A percentile compares a stretch with the other conserved stretches of the same genome.
Evolutionary conservation across 2,329 filamentous ascomycete genomes (phyloP).

Genomic region (Verticillium nonalfalfae): DNA sequence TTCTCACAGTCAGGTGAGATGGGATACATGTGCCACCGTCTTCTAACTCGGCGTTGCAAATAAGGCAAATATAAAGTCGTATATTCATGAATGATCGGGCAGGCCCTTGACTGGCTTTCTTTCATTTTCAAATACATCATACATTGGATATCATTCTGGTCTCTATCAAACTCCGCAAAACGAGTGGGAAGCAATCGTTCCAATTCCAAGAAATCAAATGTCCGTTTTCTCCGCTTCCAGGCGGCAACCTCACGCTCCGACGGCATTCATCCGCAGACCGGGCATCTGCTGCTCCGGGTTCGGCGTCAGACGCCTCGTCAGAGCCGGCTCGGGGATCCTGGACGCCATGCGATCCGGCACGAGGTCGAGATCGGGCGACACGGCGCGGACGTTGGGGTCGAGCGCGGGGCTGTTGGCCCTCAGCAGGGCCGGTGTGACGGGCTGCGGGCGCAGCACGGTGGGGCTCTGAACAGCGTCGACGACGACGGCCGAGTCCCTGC

Average conservation of each 20-base stretch:
- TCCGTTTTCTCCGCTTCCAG: neutral
- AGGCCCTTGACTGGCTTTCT: neutral
- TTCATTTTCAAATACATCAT: neutral
- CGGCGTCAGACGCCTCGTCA: constrained; percentile 37
- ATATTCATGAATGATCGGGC: neutral
- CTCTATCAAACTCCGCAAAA: neutral
- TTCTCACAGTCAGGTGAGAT: no score
- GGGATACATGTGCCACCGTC: no score
- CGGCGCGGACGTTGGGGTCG: constrained; percentile 48
- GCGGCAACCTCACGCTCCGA: constrained; percentile 12
- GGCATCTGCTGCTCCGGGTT: constrained; percentile 37
- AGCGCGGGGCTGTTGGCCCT: constrained; percentile 45
- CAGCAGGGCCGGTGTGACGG: constrained; percentile 47
- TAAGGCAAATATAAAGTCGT: no score
- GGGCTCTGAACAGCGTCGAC: constrained; percentile 35
- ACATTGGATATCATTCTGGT: neutral
- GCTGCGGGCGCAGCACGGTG: constrained; percentile 46
- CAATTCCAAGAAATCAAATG: neutral
- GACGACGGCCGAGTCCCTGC: constrained; percentile 23
- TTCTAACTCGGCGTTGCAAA: no score
- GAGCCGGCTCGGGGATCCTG: constrained; percentile 42
- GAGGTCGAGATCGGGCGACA: constrained; percentile 52
- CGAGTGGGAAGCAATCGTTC: neutral
- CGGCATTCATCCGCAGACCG: constrained; percentile 17
- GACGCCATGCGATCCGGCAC: constrained; percentile 58